Evolutionary conservation across 1,284 basidiomycete genomes (phyloP), one percentile per base, ranked within the genome.

Genomic region (Thecaphora frezii): DNA sequence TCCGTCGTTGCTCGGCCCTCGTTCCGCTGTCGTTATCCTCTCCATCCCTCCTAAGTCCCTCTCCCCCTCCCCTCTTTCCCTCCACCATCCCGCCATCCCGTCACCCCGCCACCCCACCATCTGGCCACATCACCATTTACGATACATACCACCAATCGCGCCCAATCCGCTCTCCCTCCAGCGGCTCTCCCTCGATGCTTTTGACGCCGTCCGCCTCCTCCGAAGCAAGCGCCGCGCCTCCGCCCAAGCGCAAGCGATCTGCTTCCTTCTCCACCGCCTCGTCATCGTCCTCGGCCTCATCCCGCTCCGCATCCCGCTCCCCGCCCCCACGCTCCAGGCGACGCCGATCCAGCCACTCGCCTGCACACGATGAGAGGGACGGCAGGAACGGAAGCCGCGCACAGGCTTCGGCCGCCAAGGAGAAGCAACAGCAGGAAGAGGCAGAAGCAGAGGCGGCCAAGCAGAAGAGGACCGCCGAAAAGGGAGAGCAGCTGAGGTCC

Each of bases 401-500:
- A 4, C 46, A 44, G 9, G 51, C 54, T 2, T 21, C 21, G 8
- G 33, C 33, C 33, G 13, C 5, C 5, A 7, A 16, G 3, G 33
- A 36, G 14, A 14, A 30, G 8, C 41, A 51, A 37, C 44, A 50
- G 30, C 45, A 50, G 28, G 54, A 51, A 42, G 57, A 57, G 39
- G 52, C 51, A 3, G 39, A 46, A 18, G 49, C 54, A 28, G 37
- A 25, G 1, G 61, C 52, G 19, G 56, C 49, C 5, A 24, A 44
- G 43, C n/a, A n/a, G n/a, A 22, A 18, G 18, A 5, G n/a, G 23
- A 33, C 19, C 2, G 41, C 39, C 21, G 44, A 24, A 3, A 74
- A 67, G 23, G 74, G 74, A 21, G 70, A 62, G 37, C 70, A 56
- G 5, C 46, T 78, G 38, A 61, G 76, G 14, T 52, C 54, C 5